Evolutionary conservation across 306 rosid genomes (phyloP).

Genomic region (Sophora flavescens): DNA sequence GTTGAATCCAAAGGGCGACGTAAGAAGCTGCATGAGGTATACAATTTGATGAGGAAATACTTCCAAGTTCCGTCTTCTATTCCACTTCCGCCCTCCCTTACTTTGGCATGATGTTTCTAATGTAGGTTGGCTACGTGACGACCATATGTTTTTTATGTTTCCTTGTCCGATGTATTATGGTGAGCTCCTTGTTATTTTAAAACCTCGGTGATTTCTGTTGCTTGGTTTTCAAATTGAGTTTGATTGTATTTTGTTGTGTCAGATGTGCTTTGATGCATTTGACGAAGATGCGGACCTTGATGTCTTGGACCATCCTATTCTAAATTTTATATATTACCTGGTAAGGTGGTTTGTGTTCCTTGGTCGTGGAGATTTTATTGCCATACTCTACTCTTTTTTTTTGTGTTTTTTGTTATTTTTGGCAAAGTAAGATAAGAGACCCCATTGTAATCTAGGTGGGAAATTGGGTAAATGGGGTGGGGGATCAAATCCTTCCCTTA

Average conservation of each 20-base stretch:
- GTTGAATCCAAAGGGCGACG: constrained; percentile 94
- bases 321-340: constrained; percentile 84
- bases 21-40: constrained; percentile 95
- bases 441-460: constrained; percentile 22
- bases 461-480: neutral
- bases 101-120: constrained; percentile 28
- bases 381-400: constrained; percentile 16
- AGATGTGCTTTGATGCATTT: constrained; percentile 93
- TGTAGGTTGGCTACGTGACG: constrained; percentile 97
- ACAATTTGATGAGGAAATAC: constrained; percentile 15
- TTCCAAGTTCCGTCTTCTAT: neutral
- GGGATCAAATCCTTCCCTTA: constrained; percentile 4
- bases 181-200: constrained; percentile 53
- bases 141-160: constrained; percentile 94
- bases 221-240: constrained; percentile 26
- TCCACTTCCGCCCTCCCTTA: neutral
- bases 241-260: constrained; percentile 43
- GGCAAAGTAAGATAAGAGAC: neutral
- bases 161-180: constrained; percentile 91
- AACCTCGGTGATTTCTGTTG: constrained; percentile 23
- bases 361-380: neutral
- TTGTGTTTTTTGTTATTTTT: neutral
- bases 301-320: constrained; percentile 91
- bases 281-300: constrained; percentile 85
- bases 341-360: constrained; percentile 58